Evolutionary conservation across 805 yeast genomes (phyloP), one percentile per base, ranked within the genome.

Genomic region (Ogataea methylovora): DNA sequence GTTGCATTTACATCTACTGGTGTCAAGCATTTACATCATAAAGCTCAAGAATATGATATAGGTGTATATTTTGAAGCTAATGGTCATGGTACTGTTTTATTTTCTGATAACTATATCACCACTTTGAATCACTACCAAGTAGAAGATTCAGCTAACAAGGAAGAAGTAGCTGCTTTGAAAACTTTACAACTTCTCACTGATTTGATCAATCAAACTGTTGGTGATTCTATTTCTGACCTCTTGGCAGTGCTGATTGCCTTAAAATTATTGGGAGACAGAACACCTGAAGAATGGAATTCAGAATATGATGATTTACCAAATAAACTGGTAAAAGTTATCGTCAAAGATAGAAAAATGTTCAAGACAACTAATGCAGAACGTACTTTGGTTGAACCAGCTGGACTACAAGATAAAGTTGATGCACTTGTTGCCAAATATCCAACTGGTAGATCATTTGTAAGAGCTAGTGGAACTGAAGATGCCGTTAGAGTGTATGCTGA

Each of bases 31-130:
- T 65, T 92, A 43, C 98, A 92, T 55, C 97, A 90, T 51, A 94
- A 87, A 33, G 92, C 94, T 1, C 75, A 71, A 39, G 69, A 76
- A 28, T 92, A 73, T 51, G 97, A 87, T 50, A 71, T 90, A 41
- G 98, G 98, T 18, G 79, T 92, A 12, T 92, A 92, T 60, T 92
- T 92, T 49, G 98, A 92, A 63, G 98, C 98, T 35, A 92, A 92
- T 54, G 98, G 98, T n/a, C 98, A 92, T 54, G 98, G 98, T 11
- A 92, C 98, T 0, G 94, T 90, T 6, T 66, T 86, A 15, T 92
- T 92, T 54, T 76, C 84, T 4, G 68, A 74, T 1, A 55, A 61
- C 11, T 73, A 66, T 32, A 39, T 75, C 36, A 58, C 61, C 13
- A 63, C 64, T 5, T 65, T 74, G 37, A 47, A 48, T 2, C 48